Evolutionary conservation across 2,329 filamentous ascomycete species (phyloP), one percentile per base, ranked within the genome.

Genomic region (Ophiosphaerella narmari): DNA sequence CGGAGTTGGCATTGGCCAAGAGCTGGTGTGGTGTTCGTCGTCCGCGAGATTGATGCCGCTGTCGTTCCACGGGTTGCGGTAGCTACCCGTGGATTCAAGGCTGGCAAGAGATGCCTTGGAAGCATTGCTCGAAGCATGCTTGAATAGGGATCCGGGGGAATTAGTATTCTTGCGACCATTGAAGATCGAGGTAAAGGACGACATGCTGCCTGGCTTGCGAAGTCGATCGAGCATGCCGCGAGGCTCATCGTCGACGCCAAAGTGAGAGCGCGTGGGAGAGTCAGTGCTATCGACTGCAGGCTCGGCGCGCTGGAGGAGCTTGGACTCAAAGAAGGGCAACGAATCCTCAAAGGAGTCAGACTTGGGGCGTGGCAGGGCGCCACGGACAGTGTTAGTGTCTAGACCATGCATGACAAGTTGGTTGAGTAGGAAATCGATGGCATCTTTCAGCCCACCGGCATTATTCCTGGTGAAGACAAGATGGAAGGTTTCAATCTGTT

Each of bases 281-380:
- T 97, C 93, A 4, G 90, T 91, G 12, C 85, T 83, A 14, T 91
- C 71, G 40, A 80, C 82, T 1, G 89, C 84, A 4, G 89, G 84
- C 32, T 93, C 91, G 4, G 93, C 92, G 65, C 95, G 91, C 74
- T 97, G 94, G 46, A 99, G 83, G 39, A 99, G 83, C 77, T 97
- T 97, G 2, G 93, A 97, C 71, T 97, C 90, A 68, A 99, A 99
- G 78, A 92, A 97, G 49, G 92, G 93, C 44, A 97, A 82, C 7
- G 93, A 96, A 65, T 99, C 93, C 72, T 99, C 94, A 59, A 99
- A 99, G 0, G 94, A 97, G 73, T 99, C 94, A 1, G 94, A 97
- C 78, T 97, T 97, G 56, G 94, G 94, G n/a, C 94, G 89, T 16
- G 93, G 91, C 59, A 97, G 94, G n/a, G 91, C 87, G 44, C 94